phyloP scores from a whole-genome alignment of 768 basidiomycete species.

The Galerina marginata region DNA sequence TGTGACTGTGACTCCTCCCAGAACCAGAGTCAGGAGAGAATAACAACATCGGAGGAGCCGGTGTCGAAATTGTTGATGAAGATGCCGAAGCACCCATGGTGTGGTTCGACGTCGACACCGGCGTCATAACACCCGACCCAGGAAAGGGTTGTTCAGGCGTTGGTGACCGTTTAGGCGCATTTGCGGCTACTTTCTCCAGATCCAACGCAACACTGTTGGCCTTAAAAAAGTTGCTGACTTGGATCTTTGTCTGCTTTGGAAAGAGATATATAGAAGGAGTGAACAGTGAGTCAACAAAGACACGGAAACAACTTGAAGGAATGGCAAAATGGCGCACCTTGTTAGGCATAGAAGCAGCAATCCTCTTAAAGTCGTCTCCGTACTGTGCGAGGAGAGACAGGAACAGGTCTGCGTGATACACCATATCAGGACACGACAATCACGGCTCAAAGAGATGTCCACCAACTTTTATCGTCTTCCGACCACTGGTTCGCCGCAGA shows the following conservation, averaged over 20 bases:
- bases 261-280: background rate
- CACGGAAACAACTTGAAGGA: background rate
- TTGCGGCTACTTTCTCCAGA: conserved; percentile 44
- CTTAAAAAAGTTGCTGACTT: conserved; percentile 60
- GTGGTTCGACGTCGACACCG: background rate
- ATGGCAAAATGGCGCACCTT: conserved; percentile 45
- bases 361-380: conserved; percentile 71
- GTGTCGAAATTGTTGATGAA: background rate
- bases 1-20: background rate
- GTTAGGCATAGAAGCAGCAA: conserved; percentile 69
- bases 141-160: conserved; percentile 34
- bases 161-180: conserved; percentile 47
- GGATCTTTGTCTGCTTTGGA: conserved; percentile 53
- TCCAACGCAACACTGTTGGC: conserved; percentile 45
- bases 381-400: conserved; percentile 61
- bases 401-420: conserved; percentile 47
- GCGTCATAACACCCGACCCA: conserved; percentile 17
- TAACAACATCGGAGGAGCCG: conserved; percentile 24
- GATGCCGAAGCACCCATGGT: background rate
- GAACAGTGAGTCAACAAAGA: background rate
- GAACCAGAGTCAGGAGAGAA: conserved; percentile 15
- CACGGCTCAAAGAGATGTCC: background rate
- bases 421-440: conserved; percentile 15
- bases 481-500: conserved; percentile 57
- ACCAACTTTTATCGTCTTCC: conserved; percentile 68